Evolutionary conservation across 1,139 yeast species (phyloP), one percentile per base, ranked within the genome.

Genomic region (Yamadazyma diddensiae): DNA sequence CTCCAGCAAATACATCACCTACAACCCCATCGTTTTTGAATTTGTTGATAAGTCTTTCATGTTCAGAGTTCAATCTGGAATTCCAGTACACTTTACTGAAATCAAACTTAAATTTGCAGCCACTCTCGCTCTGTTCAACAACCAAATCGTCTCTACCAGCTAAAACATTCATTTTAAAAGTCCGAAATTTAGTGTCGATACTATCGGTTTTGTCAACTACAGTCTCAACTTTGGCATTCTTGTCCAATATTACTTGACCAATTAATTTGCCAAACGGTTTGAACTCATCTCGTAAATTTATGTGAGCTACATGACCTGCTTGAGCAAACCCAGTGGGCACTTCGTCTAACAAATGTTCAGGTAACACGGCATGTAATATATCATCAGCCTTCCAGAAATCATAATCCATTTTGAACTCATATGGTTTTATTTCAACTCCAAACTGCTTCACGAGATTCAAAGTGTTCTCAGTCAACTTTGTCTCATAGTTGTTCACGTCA

Each of bases 1-100:
- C 98, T 22, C 99, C 99, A 0, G 97, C 98, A 75, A 94, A 86
- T 0, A 88, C 97, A 63, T 94, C 99, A 45, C 88, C 87, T 0
- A 94, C 86, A 2, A 86, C 84, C 39, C 82, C 84, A 8, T 79
- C 72, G 2, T 73, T 65, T 40, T 72, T 52, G 52, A 94, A 90
- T 35, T 55, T 57, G 3, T 61, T 52, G 8, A 92, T 81, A 30
- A 94, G 61, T 38, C 97, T 67, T 33, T 81, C 94, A 57, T 94
- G 99, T 51, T 94, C 99, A 0, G 96, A 84, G 47, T 88, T 94
- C 34, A 94, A 67, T 46, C 98, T 73, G 10, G 97, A 87, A 58
- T 94, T 94, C 99, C 99, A 94, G 59, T 94, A 94, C 6, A 94
- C 98, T 49, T 85, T 84, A 41, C 86, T 77, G 55, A 94, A 94